Percentiles rank a stretch among this genome's conserved stretches.
These are phyloP conservation scores for Fusarium sp. DNA, from an alignment of 2,329 filamentous ascomycete species.

Conservation along the genomic window DNA sequence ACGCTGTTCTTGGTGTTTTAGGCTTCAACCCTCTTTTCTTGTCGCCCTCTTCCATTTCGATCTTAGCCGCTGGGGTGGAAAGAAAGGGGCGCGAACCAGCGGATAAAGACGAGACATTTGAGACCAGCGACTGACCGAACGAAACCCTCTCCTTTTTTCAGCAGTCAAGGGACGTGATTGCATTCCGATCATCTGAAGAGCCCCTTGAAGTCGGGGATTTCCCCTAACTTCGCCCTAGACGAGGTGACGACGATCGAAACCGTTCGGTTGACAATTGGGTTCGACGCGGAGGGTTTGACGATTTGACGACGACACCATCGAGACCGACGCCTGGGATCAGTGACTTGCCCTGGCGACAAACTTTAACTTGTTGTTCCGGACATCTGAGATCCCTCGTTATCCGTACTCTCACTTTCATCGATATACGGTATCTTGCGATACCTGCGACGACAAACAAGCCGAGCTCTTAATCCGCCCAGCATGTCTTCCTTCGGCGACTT, in stretches of 20 bases:
- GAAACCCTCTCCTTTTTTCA: constrained; percentile 15
- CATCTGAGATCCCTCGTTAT: neutral
- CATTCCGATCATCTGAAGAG: constrained; percentile 26
- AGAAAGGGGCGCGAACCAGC: constrained; percentile 34
- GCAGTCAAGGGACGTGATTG: constrained; percentile 29
- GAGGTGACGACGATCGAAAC: constrained; percentile 14
- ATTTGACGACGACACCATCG: constrained; percentile 17
- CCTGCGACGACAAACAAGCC: constrained; percentile 8
- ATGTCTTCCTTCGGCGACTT: constrained; percentile 94
- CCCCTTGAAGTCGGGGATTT: constrained; percentile 11
- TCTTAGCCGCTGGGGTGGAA: constrained; percentile 22
- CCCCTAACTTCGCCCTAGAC: constrained; percentile 20
- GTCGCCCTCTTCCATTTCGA: constrained; percentile 3
- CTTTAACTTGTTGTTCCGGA: constrained; percentile 8
- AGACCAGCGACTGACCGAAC: constrained; percentile 5
- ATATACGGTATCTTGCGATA: constrained; percentile 4
- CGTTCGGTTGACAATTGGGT: constrained; percentile 7
- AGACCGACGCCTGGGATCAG: constrained; percentile 6
- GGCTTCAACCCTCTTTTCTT: neutral
- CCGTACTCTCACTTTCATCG: constrained; percentile 4
- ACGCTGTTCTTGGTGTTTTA: constrained; percentile 16
- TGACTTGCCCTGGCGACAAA: constrained; percentile 7
- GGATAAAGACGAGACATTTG: constrained; percentile 38
- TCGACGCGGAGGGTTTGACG: constrained; percentile 12
- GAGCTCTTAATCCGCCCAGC: constrained; percentile 41